These are phyloP conservation scores for Trichoderma simmonsii DNA, from an alignment of 2,329 filamentous ascomycete genomes.

Conservation along the genomic window DNA sequence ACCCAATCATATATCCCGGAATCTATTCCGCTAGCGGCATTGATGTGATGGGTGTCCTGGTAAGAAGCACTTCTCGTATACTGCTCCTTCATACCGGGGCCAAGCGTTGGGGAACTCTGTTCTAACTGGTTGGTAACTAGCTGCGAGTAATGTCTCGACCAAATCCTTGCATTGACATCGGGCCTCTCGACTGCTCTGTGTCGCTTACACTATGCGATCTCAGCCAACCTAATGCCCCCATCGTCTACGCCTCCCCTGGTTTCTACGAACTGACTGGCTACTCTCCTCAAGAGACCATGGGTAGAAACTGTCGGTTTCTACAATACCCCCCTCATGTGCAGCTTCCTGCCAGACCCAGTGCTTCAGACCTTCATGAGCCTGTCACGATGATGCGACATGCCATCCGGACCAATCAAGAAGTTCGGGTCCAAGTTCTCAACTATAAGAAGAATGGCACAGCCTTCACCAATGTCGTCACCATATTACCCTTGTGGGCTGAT, in stretches of 20 bases:
- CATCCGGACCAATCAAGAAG: slow-evolving; percentile 43
- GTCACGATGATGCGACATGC: slow-evolving; percentile 53
- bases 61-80: slow-evolving; percentile 32
- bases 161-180: slow-evolving; percentile 74
- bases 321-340: slow-evolving; percentile 64
- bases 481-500: slow-evolving; percentile 74
- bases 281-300: slow-evolving; percentile 67
- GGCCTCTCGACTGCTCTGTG: slow-evolving; percentile 79
- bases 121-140: slow-evolving; percentile 29
- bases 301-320: slow-evolving; percentile 80
- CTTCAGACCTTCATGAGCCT: slow-evolving; percentile 38
- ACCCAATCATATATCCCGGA: slow-evolving; percentile 54
- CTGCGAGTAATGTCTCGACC: slow-evolving; percentile 65
- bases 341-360: not conserved
- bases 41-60: slow-evolving; percentile 55
- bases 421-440: slow-evolving; percentile 63
- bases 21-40: slow-evolving; percentile 54
- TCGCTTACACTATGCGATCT: slow-evolving; percentile 82
- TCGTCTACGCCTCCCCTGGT: slow-evolving; percentile 79
- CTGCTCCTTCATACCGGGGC: not conserved
- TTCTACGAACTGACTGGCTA: slow-evolving; percentile 81
- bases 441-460: slow-evolving; percentile 76
- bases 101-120: not conserved
- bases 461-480: slow-evolving; percentile 81
- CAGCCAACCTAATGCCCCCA: slow-evolving; percentile 67